A percentile compares a stretch with the other conserved stretches of the same genome.
phyloP scores from a whole-genome alignment of 2,329 filamentous ascomycete species.

The Colletotrichum higginsianum region DNA sequence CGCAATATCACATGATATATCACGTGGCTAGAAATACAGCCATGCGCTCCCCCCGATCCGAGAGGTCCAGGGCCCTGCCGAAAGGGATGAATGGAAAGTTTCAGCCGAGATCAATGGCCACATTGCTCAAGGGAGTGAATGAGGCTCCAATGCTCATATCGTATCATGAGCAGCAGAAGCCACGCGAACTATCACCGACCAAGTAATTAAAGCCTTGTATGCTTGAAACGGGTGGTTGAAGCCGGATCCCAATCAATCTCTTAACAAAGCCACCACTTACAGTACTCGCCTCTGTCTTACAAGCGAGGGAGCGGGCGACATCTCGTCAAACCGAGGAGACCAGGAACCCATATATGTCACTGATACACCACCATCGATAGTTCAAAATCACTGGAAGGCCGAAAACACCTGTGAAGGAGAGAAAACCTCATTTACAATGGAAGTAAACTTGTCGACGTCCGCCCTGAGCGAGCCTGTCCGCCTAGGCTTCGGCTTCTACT shows the following conservation, averaged over 20 bases:
- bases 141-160: conserved; percentile 21
- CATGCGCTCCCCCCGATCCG: not conserved
- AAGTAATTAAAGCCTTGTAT: not conserved
- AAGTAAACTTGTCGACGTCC: conserved; percentile 25
- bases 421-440: conserved; percentile 1
- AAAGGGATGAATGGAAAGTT: conserved; percentile 35
- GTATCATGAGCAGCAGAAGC: conserved; percentile 13
- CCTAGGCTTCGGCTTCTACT: conserved; percentile 50
- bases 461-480: conserved; percentile 15
- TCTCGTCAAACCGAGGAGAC: not conserved
- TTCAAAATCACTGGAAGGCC: too few species aligned
- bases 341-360: not conserved
- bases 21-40: not conserved
- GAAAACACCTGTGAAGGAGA: not conserved
- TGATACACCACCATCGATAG: conserved; percentile 5
- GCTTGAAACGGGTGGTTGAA: conserved; percentile 10
- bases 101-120: conserved; percentile 30
- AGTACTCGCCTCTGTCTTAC: not conserved
- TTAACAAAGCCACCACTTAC: not conserved
- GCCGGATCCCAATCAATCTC: not conserved
- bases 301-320: conserved; percentile 26
- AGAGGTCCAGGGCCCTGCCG: conserved; percentile 25
- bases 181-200: not conserved
- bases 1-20: not conserved
- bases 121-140: conserved; percentile 29